Base-by-base conservation (phyloP, 140 eudicot species). In the Bidens hawaiensis region DNA sequence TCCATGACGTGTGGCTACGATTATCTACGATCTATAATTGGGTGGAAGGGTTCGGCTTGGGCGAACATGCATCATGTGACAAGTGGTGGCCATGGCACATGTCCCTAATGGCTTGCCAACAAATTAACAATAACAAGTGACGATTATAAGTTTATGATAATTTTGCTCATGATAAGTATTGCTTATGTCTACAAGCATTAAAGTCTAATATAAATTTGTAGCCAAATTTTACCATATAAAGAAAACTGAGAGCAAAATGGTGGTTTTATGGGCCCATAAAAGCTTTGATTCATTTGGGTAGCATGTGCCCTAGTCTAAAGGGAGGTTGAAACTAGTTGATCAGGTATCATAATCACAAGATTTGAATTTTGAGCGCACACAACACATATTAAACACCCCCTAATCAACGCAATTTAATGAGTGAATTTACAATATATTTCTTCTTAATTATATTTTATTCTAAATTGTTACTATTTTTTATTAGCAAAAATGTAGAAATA, bases 261-360 rank as follows among this genome's bases (percentile, higher is more conserved):
- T 66, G 42, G 76, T 50, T 71, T 41, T 41, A 47, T 60, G 76
- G 81, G 6, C 73, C 77, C 81, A 65, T 48, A 15, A 68, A 58
- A 57, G 60, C 49, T 64, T 64, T 48, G 72, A 57, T 64, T 70
- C 34, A 41, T 70, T 7, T 24, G 50, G 46, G 74, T 45, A 38
- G 77, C 81, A 76, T 76, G 81, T 76, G 81, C 77, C 53, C 63
- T 51, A 70, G 77, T 64, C 69, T 76, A 57, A 67, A 67, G 69
- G 75, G 65, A 68, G 62, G 52, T 19, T 53, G 71, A 60, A 58
- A 47, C 30, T 60, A 61, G 59, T 60, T 50, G 24, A 63, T 75
- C 66, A 64, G 65, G 48, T 24, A 76, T 76, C 81, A 65, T 76
- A 65, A 76, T 65, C 81, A 76, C 76, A 47, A 76, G 40, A n/a